Conservation (phyloP, 106 monocot genomes). For the Ottelia alismoides region DNA sequence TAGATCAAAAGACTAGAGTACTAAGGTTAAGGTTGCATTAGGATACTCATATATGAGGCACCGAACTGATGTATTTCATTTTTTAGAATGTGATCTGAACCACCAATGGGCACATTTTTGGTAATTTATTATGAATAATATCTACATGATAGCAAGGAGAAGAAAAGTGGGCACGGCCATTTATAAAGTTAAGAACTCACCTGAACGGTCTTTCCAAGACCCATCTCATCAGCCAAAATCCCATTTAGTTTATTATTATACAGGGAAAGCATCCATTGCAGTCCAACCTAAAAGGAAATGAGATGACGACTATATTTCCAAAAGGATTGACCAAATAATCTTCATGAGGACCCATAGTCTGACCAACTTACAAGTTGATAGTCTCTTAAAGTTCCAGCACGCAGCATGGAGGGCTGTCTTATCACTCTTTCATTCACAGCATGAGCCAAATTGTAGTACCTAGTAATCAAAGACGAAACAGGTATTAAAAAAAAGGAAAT, state of each 20-base stretch:
- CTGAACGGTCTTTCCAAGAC: conserved; percentile 99
- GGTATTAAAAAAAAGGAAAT: too few relatives aligned
- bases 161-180: too few relatives aligned
- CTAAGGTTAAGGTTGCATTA: too few relatives aligned
- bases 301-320: conserved; percentile 1
- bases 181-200: too few relatives aligned
- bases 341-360: neutral
- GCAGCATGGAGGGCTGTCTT: conserved; percentile 87
- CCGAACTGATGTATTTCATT: too few relatives aligned
- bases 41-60: too few relatives aligned
- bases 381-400: conserved; percentile 86
- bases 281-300: conserved; percentile 59
- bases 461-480: too few relatives aligned
- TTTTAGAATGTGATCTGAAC: too few relatives aligned
- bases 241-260: conserved; percentile 99
- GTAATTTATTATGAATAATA: too few relatives aligned
- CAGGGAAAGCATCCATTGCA: conserved; percentile 99
- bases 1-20: too few relatives aligned
- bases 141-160: too few relatives aligned
- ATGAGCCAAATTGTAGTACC: conserved; percentile 98
- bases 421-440: conserved; percentile 79
- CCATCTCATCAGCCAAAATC: conserved; percentile 99
- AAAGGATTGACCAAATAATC: neutral
- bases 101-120: too few relatives aligned
- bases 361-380: conserved; percentile 74